Percentiles rank a stretch among this genome's conserved stretches.
These are phyloP conservation scores for Wilcoxina mikolae DNA, from an alignment of 495 filamentous ascomycete species.

Conservation along the genomic window DNA sequence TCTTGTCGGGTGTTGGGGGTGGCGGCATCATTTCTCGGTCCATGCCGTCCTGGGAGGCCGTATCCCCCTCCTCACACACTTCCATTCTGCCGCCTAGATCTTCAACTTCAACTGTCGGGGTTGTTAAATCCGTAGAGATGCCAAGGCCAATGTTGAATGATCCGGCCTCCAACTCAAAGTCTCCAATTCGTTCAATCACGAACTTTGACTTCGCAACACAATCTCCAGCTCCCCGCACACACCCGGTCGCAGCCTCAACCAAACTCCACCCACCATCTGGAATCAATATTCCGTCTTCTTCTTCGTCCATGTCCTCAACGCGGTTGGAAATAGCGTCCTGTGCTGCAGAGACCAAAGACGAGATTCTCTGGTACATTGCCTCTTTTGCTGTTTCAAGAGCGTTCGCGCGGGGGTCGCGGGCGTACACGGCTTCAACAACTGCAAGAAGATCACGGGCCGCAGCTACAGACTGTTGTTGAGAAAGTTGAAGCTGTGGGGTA, in stretches of 20 bases:
- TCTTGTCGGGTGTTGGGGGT: slow-evolving; percentile 27
- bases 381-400: slow-evolving; percentile 54
- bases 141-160: slow-evolving; percentile 17
- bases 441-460: slow-evolving; percentile 64
- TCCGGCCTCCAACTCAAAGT: slow-evolving; percentile 63
- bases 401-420: slow-evolving; percentile 53
- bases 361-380: slow-evolving; percentile 65
- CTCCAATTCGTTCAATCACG: slow-evolving; percentile 80
- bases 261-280: slow-evolving; percentile 65
- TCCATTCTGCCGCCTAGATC: too few relatives aligned
- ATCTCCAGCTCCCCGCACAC: slow-evolving; percentile 78
- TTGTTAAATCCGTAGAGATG: slow-evolving; percentile 10
- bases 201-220: slow-evolving; percentile 72
- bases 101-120: background rate
- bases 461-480: slow-evolving; percentile 61
- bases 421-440: slow-evolving; percentile 70
- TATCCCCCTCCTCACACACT: too few relatives aligned
- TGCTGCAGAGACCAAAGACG: slow-evolving; percentile 63
- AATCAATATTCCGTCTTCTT: slow-evolving; percentile 44
- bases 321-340: slow-evolving; percentile 56
- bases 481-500: slow-evolving; percentile 60
- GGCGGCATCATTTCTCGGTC: slow-evolving; percentile 23
- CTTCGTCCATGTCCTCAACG: slow-evolving; percentile 47
- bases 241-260: slow-evolving; percentile 68
- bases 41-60: too few relatives aligned